These are phyloP conservation scores for Phtheirospermum japonicum DNA, from an alignment of 257 asterid species.

Conservation along the genomic window DNA sequence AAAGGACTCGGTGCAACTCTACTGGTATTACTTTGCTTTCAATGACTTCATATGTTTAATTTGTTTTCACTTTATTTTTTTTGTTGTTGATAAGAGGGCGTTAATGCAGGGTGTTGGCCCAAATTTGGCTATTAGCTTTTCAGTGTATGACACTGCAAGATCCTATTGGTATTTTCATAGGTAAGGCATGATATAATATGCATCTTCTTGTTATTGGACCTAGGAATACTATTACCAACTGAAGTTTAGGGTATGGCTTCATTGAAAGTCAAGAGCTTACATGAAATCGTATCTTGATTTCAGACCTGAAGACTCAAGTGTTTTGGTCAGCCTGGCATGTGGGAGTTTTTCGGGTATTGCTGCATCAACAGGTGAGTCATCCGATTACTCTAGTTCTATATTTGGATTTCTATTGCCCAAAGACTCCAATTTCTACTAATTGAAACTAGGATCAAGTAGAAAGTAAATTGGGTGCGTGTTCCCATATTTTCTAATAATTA, in stretches of 20 bases:
- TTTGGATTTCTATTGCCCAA: constrained; percentile 15
- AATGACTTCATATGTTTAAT: constrained; percentile 7
- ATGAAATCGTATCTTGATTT: constrained; percentile 24
- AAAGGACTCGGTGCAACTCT: constrained; percentile 87
- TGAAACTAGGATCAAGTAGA: constrained; percentile 9
- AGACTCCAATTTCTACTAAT: background rate
- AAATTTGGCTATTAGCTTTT: constrained; percentile 77
- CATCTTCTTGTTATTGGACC: constrained; percentile 19
- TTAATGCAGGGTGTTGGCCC: constrained; percentile 78
- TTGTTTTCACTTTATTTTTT: constrained; percentile 9
- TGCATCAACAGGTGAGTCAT: constrained; percentile 67
- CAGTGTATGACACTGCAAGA: constrained; percentile 74
- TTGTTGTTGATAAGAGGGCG: constrained; percentile 30
- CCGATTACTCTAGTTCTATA: constrained; percentile 18
- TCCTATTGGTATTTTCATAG: constrained; percentile 64
- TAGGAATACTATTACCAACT: constrained; percentile 12
- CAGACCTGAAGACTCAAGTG: constrained; percentile 73
- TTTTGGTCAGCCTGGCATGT: constrained; percentile 71
- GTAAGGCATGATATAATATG: constrained; percentile 34
- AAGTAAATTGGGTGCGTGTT: constrained; percentile 7
- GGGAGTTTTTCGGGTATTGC: constrained; percentile 90
- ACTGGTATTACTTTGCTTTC: constrained; percentile 46
- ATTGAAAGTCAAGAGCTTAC: constrained; percentile 15
- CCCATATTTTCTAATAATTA: background rate
- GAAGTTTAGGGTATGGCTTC: constrained; percentile 4